Percentiles rank a stretch among this genome's conserved stretches.
Evolutionary conservation across 768 basidiomycete genomes (phyloP).

Genomic region (Tylopilus vinaceipallidus): DNA sequence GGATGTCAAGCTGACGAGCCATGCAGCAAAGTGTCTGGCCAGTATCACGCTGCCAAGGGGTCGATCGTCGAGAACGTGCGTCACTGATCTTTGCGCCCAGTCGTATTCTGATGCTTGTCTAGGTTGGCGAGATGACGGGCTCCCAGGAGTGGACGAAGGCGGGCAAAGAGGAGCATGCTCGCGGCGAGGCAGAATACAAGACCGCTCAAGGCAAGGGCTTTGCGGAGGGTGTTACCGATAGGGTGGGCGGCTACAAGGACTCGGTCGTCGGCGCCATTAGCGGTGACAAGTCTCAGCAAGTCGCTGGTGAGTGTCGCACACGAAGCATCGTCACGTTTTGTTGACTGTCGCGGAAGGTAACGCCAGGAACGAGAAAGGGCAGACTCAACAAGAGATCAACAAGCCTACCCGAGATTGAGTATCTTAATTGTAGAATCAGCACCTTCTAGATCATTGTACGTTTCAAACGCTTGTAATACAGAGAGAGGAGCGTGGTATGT

Average conservation of each 20-base stretch:
- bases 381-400: conserved; percentile 53
- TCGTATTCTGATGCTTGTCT: neutral
- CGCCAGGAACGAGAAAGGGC: conserved; percentile 50
- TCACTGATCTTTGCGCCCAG: neutral
- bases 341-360: conserved; percentile 40
- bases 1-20: neutral
- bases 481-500: too few species aligned
- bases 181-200: conserved; percentile 47
- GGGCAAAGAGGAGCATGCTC: conserved; percentile 49
- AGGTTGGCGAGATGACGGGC: conserved; percentile 45
- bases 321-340: too few species aligned
- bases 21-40: conserved; percentile 34
- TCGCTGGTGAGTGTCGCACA: conserved; percentile 35
- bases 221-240: conserved; percentile 46
- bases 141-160: conserved; percentile 40
- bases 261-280: conserved; percentile 51
- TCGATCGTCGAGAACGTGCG: conserved; percentile 34
- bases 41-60: conserved; percentile 39
- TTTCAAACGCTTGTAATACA: neutral
- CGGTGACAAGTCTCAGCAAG: conserved; percentile 55
- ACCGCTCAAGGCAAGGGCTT: conserved; percentile 50
- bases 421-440: neutral
- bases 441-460: neutral
- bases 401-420: conserved; percentile 23
- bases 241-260: conserved; percentile 49